These are phyloP conservation scores for Crataegus laevigata DNA, from an alignment of 306 rosid genomes.

Conservation along the genomic window DNA sequence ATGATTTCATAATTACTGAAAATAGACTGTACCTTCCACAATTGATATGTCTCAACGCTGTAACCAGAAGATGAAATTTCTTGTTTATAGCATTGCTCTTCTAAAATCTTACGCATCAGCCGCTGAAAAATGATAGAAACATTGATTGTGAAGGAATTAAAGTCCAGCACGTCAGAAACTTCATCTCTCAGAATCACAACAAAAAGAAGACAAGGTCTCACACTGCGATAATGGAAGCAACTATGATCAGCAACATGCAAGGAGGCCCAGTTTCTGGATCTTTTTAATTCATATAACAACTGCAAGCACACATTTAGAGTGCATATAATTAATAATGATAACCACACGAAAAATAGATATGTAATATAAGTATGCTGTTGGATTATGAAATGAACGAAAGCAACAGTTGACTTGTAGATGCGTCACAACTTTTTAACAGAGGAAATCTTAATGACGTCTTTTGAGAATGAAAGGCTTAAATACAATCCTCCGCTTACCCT, in stretches of 20 bases:
- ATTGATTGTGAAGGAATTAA: background rate
- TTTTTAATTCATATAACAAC: slow-evolving; percentile 57
- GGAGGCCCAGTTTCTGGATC: slow-evolving; percentile 69
- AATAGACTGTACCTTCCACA: slow-evolving; percentile 51
- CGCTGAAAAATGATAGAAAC: slow-evolving; percentile 40
- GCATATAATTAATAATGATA: slow-evolving; percentile 7
- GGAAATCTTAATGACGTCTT: background rate
- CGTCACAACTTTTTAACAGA: background rate
- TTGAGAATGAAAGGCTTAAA: background rate
- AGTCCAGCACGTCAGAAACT: background rate
- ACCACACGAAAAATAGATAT: background rate
- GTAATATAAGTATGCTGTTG: background rate
- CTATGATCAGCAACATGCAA: slow-evolving; percentile 74
- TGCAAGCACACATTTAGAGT: slow-evolving; percentile 24
- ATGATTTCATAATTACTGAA: background rate
- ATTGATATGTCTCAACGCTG: slow-evolving; percentile 19
- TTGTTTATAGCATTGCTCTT: slow-evolving; percentile 19
- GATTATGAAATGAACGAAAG: background rate
- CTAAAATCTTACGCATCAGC: slow-evolving; percentile 48
- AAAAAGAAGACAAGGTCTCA: slow-evolving; percentile 29
- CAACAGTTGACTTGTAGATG: background rate
- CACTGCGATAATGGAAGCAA: slow-evolving; percentile 82
- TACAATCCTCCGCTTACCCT: background rate
- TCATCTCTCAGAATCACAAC: background rate
- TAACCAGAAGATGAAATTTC: slow-evolving; percentile 22